Evolutionary conservation across 2,329 filamentous ascomycete species (phyloP).

Genomic region (Salinomyces thailandicus): DNA sequence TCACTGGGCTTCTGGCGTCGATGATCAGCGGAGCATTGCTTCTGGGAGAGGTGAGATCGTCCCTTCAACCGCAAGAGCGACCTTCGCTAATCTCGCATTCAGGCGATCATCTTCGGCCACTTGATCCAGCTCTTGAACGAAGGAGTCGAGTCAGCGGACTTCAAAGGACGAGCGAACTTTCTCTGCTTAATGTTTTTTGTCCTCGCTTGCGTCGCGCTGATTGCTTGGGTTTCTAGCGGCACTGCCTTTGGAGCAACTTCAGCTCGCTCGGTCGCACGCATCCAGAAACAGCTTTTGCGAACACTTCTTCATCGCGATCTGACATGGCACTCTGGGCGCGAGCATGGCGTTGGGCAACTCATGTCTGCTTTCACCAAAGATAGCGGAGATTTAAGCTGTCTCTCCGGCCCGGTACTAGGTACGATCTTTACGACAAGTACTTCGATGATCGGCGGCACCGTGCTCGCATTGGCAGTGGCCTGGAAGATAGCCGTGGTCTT

Average conservation of each 20-base stretch:
- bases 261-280: slow-evolving; percentile 31
- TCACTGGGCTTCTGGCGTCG: slow-evolving; percentile 34
- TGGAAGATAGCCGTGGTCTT: slow-evolving; percentile 44
- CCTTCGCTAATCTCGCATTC: background rate
- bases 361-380: slow-evolving; percentile 40
- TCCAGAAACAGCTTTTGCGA: slow-evolving; percentile 38
- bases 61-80: too few species aligned
- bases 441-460: slow-evolving; percentile 38
- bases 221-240: slow-evolving; percentile 34
- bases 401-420: slow-evolving; percentile 41
- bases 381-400: slow-evolving; percentile 37
- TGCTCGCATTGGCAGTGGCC: slow-evolving; percentile 38
- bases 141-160: slow-evolving; percentile 19
- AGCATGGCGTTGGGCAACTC: slow-evolving; percentile 31
- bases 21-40: slow-evolving; percentile 40
- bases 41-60: slow-evolving; percentile 34
- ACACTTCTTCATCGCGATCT: slow-evolving; percentile 48
- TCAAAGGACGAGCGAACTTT: slow-evolving; percentile 23
- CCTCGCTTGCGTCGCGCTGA: slow-evolving; percentile 41
- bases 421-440: slow-evolving; percentile 40
- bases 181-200: slow-evolving; percentile 44
- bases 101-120: slow-evolving; percentile 34
- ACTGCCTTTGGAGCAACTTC: slow-evolving; percentile 41
- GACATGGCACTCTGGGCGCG: slow-evolving; percentile 36
- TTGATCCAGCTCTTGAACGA: slow-evolving; percentile 43